A percentile compares a stretch with the other conserved stretches of the same genome.
These are phyloP conservation scores for Chaetomidium leptoderma DNA, from an alignment of 495 filamentous ascomycete species.

Conservation along the genomic window DNA sequence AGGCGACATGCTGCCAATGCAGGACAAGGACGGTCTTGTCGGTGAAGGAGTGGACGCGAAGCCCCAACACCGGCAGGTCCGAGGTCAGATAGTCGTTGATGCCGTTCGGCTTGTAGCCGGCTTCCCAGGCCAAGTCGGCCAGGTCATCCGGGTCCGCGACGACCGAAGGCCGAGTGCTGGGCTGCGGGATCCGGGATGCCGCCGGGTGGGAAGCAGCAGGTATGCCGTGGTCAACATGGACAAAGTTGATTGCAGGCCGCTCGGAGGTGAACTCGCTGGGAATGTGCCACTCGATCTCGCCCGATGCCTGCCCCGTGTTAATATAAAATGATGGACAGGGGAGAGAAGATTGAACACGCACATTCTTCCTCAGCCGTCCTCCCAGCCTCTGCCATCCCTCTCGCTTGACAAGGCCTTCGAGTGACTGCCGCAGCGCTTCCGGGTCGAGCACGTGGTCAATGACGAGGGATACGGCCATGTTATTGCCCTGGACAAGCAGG, in stretches of 20 bases:
- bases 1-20: conserved; percentile 32
- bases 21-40: conserved; percentile 33
- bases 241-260: conserved; percentile 35
- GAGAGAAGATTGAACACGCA: too few species aligned
- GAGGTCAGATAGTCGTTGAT: conserved; percentile 26
- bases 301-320: too few species aligned
- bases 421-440: too few species aligned
- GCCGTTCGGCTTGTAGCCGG: conserved; percentile 22
- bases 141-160: conserved; percentile 27
- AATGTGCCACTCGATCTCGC: conserved; percentile 45
- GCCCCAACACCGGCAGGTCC: conserved; percentile 24
- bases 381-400: too few species aligned
- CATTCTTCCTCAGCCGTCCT: too few species aligned
- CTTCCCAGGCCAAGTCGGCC: conserved; percentile 23
- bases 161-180: conserved; percentile 21
- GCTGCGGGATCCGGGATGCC: conserved; percentile 29
- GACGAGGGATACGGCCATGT: too few species aligned
- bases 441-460: too few species aligned
- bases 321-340: too few species aligned
- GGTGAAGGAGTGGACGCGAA: conserved; percentile 31
- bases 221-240: conserved; percentile 27
- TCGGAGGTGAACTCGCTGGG: conserved; percentile 33
- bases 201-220: conserved; percentile 31
- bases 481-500: too few species aligned
- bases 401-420: too few species aligned